Percentiles rank a stretch among this genome's conserved stretches.
phyloP scores from a whole-genome alignment of 208 protist species.

The Leishmania turanica region DNA sequence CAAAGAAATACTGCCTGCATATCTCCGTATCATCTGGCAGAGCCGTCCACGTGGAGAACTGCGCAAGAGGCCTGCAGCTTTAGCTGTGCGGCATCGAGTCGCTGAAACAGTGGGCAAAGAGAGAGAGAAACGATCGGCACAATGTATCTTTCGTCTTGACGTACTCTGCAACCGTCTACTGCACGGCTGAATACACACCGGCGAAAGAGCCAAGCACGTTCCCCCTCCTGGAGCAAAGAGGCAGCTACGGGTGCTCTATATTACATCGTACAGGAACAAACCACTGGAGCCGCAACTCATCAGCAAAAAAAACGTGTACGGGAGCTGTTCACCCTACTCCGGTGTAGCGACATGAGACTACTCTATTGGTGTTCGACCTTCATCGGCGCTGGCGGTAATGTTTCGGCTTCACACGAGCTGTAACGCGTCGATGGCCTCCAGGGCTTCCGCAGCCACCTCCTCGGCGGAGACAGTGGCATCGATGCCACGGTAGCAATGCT shows the following conservation, averaged over 20 bases:
- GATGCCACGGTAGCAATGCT: constrained; percentile 14
- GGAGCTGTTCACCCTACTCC: neutral
- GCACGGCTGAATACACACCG: neutral
- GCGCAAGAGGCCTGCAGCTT: neutral
- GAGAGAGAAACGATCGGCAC: neutral
- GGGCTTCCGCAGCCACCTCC: constrained; percentile 3
- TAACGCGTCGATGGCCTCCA: constrained; percentile 12
- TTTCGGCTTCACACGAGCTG: neutral
- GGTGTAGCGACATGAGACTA: neutral
- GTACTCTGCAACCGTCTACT: neutral
- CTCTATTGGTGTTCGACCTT: neutral
- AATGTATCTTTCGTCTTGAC: neutral
- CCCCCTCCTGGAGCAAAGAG: neutral
- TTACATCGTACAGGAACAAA: neutral
- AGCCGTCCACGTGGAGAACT: neutral
- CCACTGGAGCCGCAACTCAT: neutral
- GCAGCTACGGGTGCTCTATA: neutral
- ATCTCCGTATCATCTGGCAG: no score
- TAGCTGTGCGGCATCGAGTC: neutral
- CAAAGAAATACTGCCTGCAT: neutral
- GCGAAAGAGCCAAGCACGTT: neutral
- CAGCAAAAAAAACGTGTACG: neutral
- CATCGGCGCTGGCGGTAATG: neutral
- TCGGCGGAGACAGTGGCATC: constrained; percentile 3
- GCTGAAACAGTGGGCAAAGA: neutral